phyloP scores from a whole-genome alignment of 1,284 basidiomycete species.

The Jaminaea rosea region DNA sequence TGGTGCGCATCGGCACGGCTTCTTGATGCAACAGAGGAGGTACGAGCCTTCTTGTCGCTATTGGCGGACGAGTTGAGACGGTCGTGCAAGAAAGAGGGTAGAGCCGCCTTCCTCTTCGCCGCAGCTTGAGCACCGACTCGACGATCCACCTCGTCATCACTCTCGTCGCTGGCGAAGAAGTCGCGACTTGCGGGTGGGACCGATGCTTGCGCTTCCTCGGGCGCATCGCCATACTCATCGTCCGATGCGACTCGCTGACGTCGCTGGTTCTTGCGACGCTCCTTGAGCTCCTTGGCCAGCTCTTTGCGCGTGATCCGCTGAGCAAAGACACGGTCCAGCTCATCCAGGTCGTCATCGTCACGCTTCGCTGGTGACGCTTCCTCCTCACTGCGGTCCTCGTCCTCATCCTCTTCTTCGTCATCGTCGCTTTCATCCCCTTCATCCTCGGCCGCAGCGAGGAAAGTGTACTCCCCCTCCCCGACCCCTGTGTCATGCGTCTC shows the following conservation, averaged over 20 bases:
- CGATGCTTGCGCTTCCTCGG: not conserved
- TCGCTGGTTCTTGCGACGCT: not conserved
- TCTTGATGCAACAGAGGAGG: not conserved
- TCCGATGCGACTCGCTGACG: not conserved
- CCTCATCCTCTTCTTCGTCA: conserved; percentile 7
- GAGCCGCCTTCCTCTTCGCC: not conserved
- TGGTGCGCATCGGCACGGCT: not conserved
- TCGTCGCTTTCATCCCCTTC: conserved; percentile 12
- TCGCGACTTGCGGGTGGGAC: not conserved
- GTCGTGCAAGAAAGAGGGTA: not conserved
- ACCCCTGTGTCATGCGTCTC: conserved; percentile 23
- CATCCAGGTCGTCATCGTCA: conserved; percentile 2
- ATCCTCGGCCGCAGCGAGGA: conserved; percentile 12
- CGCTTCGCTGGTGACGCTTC: not conserved
- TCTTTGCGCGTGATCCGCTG: not conserved
- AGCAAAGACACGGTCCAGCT: not conserved
- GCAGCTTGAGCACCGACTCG: too few relatives aligned
- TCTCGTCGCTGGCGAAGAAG: not conserved
- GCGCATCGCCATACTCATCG: not conserved
- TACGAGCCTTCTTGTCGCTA: not conserved
- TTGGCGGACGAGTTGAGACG: not conserved
- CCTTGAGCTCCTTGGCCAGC: not conserved
- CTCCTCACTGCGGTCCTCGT: conserved; percentile 1
- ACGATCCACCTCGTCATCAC: not conserved
- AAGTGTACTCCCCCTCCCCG: conserved; percentile 24